phyloP scores from a whole-genome alignment of 352 stramenopile species.

The Phytopythium vexans region DNA sequence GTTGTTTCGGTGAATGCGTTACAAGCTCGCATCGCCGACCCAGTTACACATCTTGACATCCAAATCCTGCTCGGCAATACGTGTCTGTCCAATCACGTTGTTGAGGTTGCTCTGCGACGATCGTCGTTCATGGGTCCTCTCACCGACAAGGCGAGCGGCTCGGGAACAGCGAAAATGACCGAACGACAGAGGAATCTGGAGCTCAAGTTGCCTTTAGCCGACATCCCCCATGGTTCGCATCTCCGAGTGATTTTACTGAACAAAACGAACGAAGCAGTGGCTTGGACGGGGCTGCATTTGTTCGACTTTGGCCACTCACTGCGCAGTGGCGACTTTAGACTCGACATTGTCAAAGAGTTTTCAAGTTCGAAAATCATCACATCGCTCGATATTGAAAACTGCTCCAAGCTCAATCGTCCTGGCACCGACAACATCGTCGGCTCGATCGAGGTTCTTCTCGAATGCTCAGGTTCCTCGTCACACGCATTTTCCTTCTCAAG shows the following conservation, averaged over 20 bases:
- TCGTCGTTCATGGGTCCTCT: constrained; percentile 6
- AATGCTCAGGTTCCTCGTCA: constrained; percentile 31
- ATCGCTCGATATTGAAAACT: constrained; percentile 76
- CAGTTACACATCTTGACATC: constrained; percentile 12
- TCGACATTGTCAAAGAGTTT: constrained; percentile 43
- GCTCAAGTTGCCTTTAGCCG: constrained; percentile 33
- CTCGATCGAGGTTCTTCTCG: constrained; percentile 39
- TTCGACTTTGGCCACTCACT: constrained; percentile 83
- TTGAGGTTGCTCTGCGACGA: constrained; percentile 11
- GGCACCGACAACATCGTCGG: constrained; percentile 35
- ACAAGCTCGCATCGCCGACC: constrained; percentile 4
- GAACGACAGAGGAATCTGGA: constrained; percentile 2
- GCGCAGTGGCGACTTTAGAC: constrained; percentile 33
- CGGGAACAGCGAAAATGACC: neutral
- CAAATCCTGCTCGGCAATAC: constrained; percentile 29
- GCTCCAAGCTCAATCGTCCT: constrained; percentile 26
- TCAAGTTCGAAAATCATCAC: constrained; percentile 30
- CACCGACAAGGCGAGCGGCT: too few relatives aligned
- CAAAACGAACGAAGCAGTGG: constrained; percentile 32
- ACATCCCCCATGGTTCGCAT: constrained; percentile 78
- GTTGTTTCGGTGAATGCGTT: constrained; percentile 13
- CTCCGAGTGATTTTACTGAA: constrained; percentile 53
- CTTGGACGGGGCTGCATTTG: constrained; percentile 70
- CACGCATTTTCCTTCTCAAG: constrained; percentile 68
- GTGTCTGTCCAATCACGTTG: constrained; percentile 10